phyloP scores from a whole-genome alignment of 495 filamentous ascomycete species.

The Oidiodendron maius region DNA sequence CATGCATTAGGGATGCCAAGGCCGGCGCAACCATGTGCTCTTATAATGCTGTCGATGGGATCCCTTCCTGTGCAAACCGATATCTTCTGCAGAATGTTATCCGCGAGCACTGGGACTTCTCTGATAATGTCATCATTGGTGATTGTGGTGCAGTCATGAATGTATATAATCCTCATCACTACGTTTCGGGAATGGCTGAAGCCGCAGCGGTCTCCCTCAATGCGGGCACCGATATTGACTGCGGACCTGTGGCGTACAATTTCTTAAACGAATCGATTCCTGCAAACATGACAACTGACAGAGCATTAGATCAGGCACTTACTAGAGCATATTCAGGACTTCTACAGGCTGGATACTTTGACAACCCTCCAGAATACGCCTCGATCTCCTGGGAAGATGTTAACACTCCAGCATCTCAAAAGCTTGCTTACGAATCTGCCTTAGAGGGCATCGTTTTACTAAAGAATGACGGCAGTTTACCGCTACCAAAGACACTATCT shows the following conservation, averaged over 20 bases:
- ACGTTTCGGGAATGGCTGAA: constrained; percentile 34
- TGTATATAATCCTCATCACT: constrained; percentile 45
- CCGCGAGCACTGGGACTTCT: constrained; percentile 44
- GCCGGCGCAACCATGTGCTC: constrained; percentile 51
- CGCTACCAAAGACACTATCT: constrained; percentile 33
- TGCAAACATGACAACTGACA: constrained; percentile 39
- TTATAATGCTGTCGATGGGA: constrained; percentile 54
- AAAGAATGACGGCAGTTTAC: constrained; percentile 53
- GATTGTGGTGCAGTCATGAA: constrained; percentile 53
- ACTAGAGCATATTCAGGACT: constrained; percentile 50
- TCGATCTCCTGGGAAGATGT: constrained; percentile 47
- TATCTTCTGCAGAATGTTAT: constrained; percentile 51
- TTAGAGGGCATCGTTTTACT: constrained; percentile 51
- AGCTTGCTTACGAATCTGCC: constrained; percentile 51
- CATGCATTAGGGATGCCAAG: constrained; percentile 44
- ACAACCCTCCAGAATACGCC: constrained; percentile 40
- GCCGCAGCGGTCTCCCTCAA: constrained; percentile 46
- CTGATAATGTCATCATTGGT: constrained; percentile 43
- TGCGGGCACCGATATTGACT: constrained; percentile 43
- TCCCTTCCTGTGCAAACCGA: constrained; percentile 47
- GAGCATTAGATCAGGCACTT: constrained; percentile 44
- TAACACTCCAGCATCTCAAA: constrained; percentile 40
- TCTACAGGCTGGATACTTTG: constrained; percentile 52
- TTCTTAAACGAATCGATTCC: constrained; percentile 40
- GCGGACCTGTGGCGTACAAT: constrained; percentile 42